Evolutionary conservation across 2,329 filamentous ascomycete genomes (phyloP).

Genomic region (Magnaporthiopsis rhizophila): DNA sequence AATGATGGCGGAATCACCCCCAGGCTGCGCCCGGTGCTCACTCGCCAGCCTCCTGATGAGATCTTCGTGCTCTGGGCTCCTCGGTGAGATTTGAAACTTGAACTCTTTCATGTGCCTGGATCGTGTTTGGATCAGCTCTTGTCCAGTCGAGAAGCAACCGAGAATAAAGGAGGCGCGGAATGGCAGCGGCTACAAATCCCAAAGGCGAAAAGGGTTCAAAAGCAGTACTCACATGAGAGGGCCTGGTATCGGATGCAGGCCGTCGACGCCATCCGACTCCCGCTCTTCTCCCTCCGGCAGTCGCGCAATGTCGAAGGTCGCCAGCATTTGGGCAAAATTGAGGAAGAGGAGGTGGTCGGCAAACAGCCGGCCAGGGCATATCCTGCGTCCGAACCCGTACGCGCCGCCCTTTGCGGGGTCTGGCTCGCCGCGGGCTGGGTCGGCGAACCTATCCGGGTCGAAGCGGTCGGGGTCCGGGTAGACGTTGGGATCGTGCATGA

Average conservation of each 20-base stretch:
- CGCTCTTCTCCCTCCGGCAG: not conserved
- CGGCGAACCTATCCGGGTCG: constrained; percentile 15
- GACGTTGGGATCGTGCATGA: constrained; percentile 16
- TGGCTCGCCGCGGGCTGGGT: constrained; percentile 18
- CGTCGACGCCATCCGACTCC: not conserved
- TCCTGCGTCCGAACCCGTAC: constrained; percentile 35
- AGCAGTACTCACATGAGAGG: not conserved
- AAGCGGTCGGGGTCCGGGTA: constrained; percentile 17
- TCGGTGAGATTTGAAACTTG: not conserved
- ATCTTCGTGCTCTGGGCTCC: not conserved
- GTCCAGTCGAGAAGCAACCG: not conserved
- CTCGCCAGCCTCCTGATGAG: not conserved
- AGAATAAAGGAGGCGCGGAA: no score
- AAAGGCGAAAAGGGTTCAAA: not conserved
- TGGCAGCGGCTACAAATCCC: no score
- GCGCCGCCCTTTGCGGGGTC: constrained; percentile 16
- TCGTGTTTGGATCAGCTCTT: not conserved
- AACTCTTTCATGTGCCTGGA: not conserved
- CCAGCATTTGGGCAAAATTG: constrained; percentile 24
- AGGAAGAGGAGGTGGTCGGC: constrained; percentile 39
- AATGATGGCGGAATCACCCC: not conserved
- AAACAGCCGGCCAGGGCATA: constrained; percentile 34
- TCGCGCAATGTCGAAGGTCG: constrained; percentile 17
- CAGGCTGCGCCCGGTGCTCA: not conserved
- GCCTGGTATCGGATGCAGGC: not conserved